These are phyloP conservation scores for Arthrobotrys pseudoclavata DNA, from an alignment of 2,329 filamentous ascomycete species.

Conservation along the genomic window DNA sequence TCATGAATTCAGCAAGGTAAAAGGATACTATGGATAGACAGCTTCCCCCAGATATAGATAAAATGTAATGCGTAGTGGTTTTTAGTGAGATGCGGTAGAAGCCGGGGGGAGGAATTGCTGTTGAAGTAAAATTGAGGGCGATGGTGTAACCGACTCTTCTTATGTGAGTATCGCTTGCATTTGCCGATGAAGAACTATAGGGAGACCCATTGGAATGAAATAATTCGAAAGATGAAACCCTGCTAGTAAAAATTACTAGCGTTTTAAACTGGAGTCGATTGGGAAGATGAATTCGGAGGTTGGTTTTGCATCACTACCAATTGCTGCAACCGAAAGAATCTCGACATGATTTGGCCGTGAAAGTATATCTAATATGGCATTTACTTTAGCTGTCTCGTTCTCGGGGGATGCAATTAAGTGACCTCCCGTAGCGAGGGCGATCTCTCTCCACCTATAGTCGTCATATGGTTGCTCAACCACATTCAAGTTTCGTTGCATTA, in stretches of 20 bases:
- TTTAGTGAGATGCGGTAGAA: slow-evolving; percentile 31
- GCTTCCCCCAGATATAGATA: slow-evolving; percentile 55
- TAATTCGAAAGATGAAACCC: slow-evolving; percentile 31
- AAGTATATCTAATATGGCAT: slow-evolving; percentile 25
- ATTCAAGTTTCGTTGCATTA: background rate
- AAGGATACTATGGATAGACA: slow-evolving; percentile 23
- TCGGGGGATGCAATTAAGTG: slow-evolving; percentile 30
- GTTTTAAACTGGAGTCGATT: slow-evolving; percentile 38
- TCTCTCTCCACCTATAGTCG: slow-evolving; percentile 25
- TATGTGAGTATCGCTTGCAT: background rate
- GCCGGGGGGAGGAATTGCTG: slow-evolving; percentile 3
- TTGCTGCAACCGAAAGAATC: slow-evolving; percentile 38
- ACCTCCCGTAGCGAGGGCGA: slow-evolving; percentile 33
- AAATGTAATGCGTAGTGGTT: slow-evolving; percentile 7
- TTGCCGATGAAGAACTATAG: background rate
- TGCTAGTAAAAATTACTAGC: slow-evolving; percentile 35
- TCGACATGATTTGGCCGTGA: slow-evolving; percentile 36
- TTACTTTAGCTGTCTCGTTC: slow-evolving; percentile 13
- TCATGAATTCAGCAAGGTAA: slow-evolving; percentile 23
- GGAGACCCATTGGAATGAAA: slow-evolving; percentile 32
- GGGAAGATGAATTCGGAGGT: slow-evolving; percentile 31
- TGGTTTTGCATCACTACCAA: background rate
- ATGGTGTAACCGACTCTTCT: slow-evolving; percentile 29
- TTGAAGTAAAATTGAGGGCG: slow-evolving; percentile 19
- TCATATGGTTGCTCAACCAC: background rate